Evolutionary conservation across 2,329 filamentous ascomycete genomes (phyloP).

Genomic region (Aspergillus sp.): DNA sequence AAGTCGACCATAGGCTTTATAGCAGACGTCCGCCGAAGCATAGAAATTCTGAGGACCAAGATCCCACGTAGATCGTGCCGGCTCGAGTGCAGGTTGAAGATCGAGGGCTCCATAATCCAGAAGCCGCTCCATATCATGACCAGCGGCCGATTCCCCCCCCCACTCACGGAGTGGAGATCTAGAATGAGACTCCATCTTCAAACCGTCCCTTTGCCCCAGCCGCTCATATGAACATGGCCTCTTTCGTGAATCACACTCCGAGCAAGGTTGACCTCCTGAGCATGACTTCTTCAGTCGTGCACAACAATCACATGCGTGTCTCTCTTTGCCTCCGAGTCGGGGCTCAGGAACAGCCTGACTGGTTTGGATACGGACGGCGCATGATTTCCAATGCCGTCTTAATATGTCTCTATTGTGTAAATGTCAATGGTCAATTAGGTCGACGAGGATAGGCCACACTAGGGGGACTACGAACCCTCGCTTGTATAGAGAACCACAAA

Average conservation of each 20-base stretch:
- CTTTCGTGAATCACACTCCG: slow-evolving; percentile 22
- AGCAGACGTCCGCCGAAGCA: slow-evolving; percentile 9
- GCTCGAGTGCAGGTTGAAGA: not conserved
- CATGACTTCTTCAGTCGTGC: slow-evolving; percentile 29
- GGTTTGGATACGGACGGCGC: slow-evolving; percentile 20
- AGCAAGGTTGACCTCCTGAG: slow-evolving; percentile 22
- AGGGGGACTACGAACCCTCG: slow-evolving; percentile 22
- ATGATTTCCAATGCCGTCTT: slow-evolving; percentile 31
- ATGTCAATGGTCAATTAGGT: not conserved
- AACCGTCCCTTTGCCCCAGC: slow-evolving; percentile 7
- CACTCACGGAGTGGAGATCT: too few species aligned
- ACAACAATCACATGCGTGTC: slow-evolving; percentile 31
- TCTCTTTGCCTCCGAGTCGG: slow-evolving; percentile 26
- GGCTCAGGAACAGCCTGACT: slow-evolving; percentile 24
- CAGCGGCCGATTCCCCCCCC: not conserved
- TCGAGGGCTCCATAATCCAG: not conserved
- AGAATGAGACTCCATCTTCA: too few species aligned
- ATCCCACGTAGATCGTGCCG: slow-evolving; percentile 15
- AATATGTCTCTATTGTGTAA: slow-evolving; percentile 23
- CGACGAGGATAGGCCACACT: not conserved
- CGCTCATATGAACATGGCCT: slow-evolving; percentile 26
- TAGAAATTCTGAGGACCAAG: slow-evolving; percentile 23
- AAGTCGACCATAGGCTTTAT: slow-evolving; percentile 8
- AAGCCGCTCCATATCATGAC: not conserved
- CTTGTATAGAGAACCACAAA: slow-evolving; percentile 27